A percentile compares a stretch with the other conserved stretches of the same genome.
Conservation (phyloP, 306 rosid genomes). For the Medicago truncatula region DNA sequence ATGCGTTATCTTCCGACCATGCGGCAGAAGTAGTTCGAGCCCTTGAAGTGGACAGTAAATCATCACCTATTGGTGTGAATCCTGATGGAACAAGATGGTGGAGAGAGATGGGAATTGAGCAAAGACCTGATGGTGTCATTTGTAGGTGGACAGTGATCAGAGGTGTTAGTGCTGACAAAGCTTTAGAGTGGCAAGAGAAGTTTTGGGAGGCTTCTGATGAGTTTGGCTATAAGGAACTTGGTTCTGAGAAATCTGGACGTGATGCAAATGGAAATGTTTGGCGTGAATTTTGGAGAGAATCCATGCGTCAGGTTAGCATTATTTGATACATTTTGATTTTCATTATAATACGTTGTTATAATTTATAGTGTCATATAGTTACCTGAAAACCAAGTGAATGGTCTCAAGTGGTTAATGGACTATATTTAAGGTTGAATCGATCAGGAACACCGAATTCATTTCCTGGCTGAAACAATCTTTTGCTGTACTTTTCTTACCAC, state of each 20-base stretch:
- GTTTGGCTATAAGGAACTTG: conserved; percentile 92
- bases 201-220: conserved; percentile 97
- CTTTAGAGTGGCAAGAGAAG: conserved; percentile 87
- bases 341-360: conserved; percentile 1
- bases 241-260: conserved; percentile 97
- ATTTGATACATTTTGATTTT: conserved; percentile 27
- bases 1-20: conserved; percentile 55
- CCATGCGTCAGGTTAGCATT: conserved; percentile 74
- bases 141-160: conserved; percentile 89
- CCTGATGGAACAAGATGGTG: conserved; percentile 87
- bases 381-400: conserved; percentile 1
- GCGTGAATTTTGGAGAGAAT: conserved; percentile 95
- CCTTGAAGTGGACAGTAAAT: conserved; percentile 52
- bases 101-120: conserved; percentile 85
- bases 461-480: neutral
- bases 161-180: conserved; percentile 83
- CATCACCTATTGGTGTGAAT: conserved; percentile 59
- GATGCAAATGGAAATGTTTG: conserved; percentile 86
- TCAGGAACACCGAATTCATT: neutral
- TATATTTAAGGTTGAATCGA: neutral
- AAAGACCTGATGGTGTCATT: conserved; percentile 83
- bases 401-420: neutral
- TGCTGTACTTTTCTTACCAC: neutral
- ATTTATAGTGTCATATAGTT: neutral
- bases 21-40: conserved; percentile 84